These are phyloP conservation scores for Peronosclerospora sorghi DNA, from an alignment of 352 stramenopile genomes.

Conservation along the genomic window DNA sequence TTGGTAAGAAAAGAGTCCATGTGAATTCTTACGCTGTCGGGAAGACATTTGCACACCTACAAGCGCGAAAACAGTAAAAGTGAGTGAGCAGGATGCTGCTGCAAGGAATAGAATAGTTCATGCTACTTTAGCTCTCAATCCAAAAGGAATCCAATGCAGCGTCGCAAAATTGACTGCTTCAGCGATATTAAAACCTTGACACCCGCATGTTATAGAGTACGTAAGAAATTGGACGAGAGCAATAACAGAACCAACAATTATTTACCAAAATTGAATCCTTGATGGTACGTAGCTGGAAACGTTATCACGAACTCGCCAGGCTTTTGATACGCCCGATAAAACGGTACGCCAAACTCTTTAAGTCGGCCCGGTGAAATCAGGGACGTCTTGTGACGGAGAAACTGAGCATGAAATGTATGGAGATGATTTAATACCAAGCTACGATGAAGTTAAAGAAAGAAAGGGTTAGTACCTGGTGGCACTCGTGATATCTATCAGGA, in stretches of 20 bases:
- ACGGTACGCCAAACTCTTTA: conserved; percentile 76
- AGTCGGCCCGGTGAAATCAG: conserved; percentile 80
- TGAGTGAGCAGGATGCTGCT: not conserved
- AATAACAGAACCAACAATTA: not conserved
- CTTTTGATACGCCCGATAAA: conserved; percentile 67
- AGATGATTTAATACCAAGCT: not conserved
- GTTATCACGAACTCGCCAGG: conserved; percentile 89
- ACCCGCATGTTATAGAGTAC: not conserved
- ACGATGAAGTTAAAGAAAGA: not conserved
- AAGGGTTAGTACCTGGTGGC: conserved; percentile 37
- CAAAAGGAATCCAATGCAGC: conserved; percentile 72
- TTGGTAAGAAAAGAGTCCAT: conserved; percentile 76
- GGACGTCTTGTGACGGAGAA: conserved; percentile 90
- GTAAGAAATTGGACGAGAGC: not conserved
- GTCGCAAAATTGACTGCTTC: conserved; percentile 87
- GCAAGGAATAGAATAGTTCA: not conserved
- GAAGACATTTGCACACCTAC: conserved; percentile 76
- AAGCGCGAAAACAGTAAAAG: not conserved
- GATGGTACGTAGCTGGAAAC: conserved; percentile 83
- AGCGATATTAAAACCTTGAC: conserved; percentile 82
- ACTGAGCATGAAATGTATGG: conserved; percentile 25
- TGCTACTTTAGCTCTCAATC: conserved; percentile 60
- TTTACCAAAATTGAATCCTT: conserved; percentile 83
- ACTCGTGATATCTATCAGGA: conserved; percentile 75
- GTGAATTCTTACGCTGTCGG: conserved; percentile 75